Conservation (phyloP, 2,329 filamentous ascomycete genomes). For the Aspergillus alliaceus region DNA sequence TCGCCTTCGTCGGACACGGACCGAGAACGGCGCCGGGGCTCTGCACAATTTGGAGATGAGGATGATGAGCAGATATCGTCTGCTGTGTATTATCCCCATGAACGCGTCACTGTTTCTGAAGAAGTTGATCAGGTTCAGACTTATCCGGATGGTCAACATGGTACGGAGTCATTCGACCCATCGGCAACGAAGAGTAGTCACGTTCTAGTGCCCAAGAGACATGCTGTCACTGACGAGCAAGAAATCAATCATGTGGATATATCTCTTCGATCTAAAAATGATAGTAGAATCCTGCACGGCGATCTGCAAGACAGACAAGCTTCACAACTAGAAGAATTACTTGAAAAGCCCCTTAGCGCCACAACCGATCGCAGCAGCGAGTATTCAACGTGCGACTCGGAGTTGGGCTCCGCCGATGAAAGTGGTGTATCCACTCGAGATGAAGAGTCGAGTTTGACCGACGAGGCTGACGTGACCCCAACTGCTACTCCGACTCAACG, state of each 20-base stretch:
- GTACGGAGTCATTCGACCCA: constrained; percentile 25
- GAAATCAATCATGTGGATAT: constrained; percentile 59
- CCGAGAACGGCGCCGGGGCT: constrained; percentile 21
- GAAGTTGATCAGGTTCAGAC: constrained; percentile 26
- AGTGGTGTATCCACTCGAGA: constrained; percentile 43
- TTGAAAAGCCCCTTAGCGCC: constrained; percentile 35
- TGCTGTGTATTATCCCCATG: constrained; percentile 64
- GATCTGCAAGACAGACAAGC: constrained; percentile 49
- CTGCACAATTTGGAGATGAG: constrained; percentile 49
- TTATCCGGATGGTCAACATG: constrained; percentile 20
- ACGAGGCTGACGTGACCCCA: constrained; percentile 53
- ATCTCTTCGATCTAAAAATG: constrained; percentile 60
- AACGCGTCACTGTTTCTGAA: constrained; percentile 43
- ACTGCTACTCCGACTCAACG: constrained; percentile 45
- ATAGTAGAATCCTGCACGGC: constrained; percentile 62
- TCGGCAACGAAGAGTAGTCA: constrained; percentile 26
- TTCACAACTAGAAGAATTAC: constrained; percentile 38
- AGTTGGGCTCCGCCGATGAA: constrained; percentile 45
- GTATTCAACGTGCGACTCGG: constrained; percentile 46
- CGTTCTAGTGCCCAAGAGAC: constrained; percentile 30
- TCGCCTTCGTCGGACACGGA: constrained; percentile 24
- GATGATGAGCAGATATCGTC: constrained; percentile 66
- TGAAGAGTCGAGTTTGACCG: constrained; percentile 55
- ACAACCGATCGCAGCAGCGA: constrained; percentile 39
- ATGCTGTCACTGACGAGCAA: constrained; percentile 25